Evolutionary conservation across 805 yeast species (phyloP).

Genomic region (Clavispora phyllophila): DNA sequence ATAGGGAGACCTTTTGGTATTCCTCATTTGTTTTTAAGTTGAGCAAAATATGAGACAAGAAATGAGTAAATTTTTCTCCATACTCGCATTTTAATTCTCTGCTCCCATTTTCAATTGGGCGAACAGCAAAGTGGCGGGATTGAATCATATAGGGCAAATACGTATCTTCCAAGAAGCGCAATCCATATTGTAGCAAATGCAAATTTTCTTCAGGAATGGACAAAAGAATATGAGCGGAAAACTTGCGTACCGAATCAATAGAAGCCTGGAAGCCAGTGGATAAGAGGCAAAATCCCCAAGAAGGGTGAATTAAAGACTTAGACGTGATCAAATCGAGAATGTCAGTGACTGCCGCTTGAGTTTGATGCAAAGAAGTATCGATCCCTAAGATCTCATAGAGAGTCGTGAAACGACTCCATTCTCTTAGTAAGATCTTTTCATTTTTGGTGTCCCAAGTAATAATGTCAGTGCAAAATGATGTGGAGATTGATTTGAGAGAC

Average conservation of each 20-base stretch:
- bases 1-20: slow-evolving; percentile 16
- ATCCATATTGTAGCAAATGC: slow-evolving; percentile 27
- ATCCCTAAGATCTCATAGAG: slow-evolving; percentile 75
- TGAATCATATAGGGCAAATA: slow-evolving; percentile 58
- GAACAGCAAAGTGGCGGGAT: slow-evolving; percentile 55
- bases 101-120: slow-evolving; percentile 17
- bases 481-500: slow-evolving; percentile 45
- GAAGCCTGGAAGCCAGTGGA: slow-evolving; percentile 73
- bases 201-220: slow-evolving; percentile 45
- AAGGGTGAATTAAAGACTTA: slow-evolving; percentile 49
- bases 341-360: slow-evolving; percentile 69
- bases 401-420: slow-evolving; percentile 73
- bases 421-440: slow-evolving; percentile 27
- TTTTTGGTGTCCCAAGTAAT: slow-evolving; percentile 40
- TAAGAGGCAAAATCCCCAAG: slow-evolving; percentile 71
- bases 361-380: slow-evolving; percentile 83
- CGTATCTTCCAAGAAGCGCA: slow-evolving; percentile 40
- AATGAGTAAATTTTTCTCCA: slow-evolving; percentile 47
- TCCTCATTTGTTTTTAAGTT: slow-evolving; percentile 23
- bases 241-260: slow-evolving; percentile 71
- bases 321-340: slow-evolving; percentile 50
- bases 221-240: slow-evolving; percentile 52
- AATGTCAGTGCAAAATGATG: slow-evolving; percentile 26
- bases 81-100: slow-evolving; percentile 45
- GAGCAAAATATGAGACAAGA: slow-evolving; percentile 37